Conservation (phyloP, 306 rosid genomes). For the Gillenia trifoliata region DNA sequence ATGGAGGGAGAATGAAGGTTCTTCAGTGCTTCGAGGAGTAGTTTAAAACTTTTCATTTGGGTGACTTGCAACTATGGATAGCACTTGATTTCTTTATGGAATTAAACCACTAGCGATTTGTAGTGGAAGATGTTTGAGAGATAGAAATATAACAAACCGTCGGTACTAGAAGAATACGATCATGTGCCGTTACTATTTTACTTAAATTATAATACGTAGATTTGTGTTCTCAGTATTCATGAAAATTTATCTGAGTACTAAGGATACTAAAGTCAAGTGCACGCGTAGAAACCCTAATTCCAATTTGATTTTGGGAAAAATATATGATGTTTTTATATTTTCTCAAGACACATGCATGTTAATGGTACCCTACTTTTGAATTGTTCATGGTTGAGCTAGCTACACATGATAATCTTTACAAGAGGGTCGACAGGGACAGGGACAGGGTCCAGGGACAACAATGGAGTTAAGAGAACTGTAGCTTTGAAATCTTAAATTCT, state of each 20-base stretch:
- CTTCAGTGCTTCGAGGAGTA: slow-evolving; percentile 8
- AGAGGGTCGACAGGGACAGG: background rate
- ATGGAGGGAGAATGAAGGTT: background rate
- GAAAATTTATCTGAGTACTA: too few species aligned
- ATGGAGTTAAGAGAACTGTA: too few species aligned
- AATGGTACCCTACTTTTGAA: background rate
- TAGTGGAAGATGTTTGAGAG: background rate
- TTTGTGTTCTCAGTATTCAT: too few species aligned
- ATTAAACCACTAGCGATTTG: slow-evolving; percentile 9
- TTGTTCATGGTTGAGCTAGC: background rate
- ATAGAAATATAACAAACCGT: background rate
- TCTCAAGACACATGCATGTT: background rate
- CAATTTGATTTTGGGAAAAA: too few species aligned
- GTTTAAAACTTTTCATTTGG: slow-evolving; percentile 3
- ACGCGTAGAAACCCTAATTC: background rate
- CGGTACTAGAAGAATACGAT: accelerated
- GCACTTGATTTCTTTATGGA: slow-evolving; percentile 40
- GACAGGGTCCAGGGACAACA: too few species aligned
- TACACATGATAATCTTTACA: background rate
- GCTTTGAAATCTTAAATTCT: background rate
- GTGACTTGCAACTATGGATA: slow-evolving; percentile 63
- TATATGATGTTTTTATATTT: too few species aligned
- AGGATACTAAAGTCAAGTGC: background rate
- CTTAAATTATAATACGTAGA: too few species aligned
- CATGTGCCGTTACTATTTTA: too few species aligned